Conservation (phyloP, 306 rosid genomes). For the Datisca glomerata region DNA sequence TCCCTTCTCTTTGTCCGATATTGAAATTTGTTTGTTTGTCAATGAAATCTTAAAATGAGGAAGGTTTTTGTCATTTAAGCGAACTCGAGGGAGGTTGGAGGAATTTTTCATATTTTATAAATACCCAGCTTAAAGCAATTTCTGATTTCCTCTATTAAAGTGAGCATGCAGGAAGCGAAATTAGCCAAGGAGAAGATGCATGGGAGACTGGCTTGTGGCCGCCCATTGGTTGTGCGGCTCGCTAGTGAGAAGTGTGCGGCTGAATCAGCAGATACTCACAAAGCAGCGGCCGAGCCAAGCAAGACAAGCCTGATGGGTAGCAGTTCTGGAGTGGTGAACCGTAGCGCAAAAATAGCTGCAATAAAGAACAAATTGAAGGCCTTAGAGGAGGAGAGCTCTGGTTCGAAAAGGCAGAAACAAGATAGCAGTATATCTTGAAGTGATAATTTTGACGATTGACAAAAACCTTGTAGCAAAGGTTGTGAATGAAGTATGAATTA, state of each 20-base stretch:
- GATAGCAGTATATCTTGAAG: conserved; percentile 28
- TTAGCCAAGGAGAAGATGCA: conserved; percentile 98
- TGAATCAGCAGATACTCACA: conserved; percentile 33
- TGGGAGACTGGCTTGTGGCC: conserved; percentile 75
- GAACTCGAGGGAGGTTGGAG: too few species aligned
- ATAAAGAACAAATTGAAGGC: conserved; percentile 84
- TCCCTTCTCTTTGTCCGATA: too few species aligned
- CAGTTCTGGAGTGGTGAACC: conserved; percentile 44
- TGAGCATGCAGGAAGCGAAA: conserved; percentile 97
- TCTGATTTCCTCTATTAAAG: conserved; percentile 80
- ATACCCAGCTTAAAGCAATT: conserved; percentile 19
- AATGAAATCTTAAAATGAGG: too few species aligned
- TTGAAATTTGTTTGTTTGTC: too few species aligned
- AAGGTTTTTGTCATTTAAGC: too few species aligned
- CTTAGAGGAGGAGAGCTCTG: conserved; percentile 59
- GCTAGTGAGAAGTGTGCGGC: conserved; percentile 42
- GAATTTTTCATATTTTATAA: too few species aligned
- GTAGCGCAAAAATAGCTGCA: conserved; percentile 77
- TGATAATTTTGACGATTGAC: too few species aligned
- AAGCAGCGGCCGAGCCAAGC: conserved; percentile 27
- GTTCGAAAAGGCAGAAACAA: conserved; percentile 65
- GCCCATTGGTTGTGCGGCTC: conserved; percentile 77
- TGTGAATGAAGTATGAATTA: too few species aligned
- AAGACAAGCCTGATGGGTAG: conserved; percentile 32
- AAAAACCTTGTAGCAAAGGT: too few species aligned